Evolutionary conservation across 2,329 filamentous ascomycete species (phyloP).

Genomic region (Aspergillus brunneoviolaceus): DNA sequence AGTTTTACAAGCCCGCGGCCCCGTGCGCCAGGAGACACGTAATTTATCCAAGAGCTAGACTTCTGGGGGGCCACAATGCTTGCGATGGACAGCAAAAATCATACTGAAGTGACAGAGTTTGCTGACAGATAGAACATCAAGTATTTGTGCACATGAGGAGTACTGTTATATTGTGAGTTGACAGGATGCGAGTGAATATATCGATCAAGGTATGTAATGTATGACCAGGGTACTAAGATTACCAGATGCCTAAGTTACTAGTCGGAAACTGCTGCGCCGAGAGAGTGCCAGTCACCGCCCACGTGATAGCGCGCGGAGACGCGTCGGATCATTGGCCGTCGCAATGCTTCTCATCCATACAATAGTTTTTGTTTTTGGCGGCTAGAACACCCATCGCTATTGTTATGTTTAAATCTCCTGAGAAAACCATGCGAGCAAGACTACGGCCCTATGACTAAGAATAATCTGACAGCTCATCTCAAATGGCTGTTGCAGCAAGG

Average conservation of each 20-base stretch:
- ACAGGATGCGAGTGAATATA: background rate
- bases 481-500: constrained; percentile 48
- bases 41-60: background rate
- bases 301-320: constrained; percentile 28
- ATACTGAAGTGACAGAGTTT: too few relatives aligned
- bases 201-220: background rate
- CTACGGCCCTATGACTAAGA: constrained; percentile 49
- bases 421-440: constrained; percentile 28
- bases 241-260: background rate
- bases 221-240: too few relatives aligned
- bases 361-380: constrained; percentile 8
- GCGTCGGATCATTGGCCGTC: constrained; percentile 16
- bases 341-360: background rate
- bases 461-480: constrained; percentile 48
- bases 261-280: background rate
- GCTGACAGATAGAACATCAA: too few relatives aligned
- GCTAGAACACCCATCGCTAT: constrained; percentile 6
- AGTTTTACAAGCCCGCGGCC: background rate
- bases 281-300: constrained; percentile 10
- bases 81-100: too few relatives aligned
- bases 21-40: background rate
- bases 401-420: constrained; percentile 5
- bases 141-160: too few relatives aligned
- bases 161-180: too few relatives aligned
- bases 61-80: background rate